Conservation (phyloP, 2,329 filamentous ascomycete genomes). For the Lachnellula occidentalis region DNA sequence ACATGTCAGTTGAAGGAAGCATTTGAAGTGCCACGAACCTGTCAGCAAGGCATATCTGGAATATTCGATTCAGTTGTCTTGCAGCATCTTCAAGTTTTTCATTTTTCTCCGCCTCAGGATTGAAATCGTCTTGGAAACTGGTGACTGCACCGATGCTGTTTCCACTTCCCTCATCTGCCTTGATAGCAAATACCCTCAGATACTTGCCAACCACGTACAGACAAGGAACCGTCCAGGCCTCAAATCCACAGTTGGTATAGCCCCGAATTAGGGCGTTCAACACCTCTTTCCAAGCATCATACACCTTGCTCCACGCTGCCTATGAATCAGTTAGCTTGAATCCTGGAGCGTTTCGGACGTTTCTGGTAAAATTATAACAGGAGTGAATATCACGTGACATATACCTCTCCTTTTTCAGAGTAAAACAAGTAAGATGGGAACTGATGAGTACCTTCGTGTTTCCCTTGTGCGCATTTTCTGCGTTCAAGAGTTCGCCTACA, state of each 20-base stretch:
- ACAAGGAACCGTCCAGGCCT: conserved; percentile 88
- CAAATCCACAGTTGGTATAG: conserved; percentile 70
- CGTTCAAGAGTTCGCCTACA: conserved; percentile 63
- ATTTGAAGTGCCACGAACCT: conserved; percentile 49
- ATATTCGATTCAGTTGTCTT: conserved; percentile 84
- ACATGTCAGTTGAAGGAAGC: conserved; percentile 1
- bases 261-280: conserved; percentile 72
- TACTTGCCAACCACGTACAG: conserved; percentile 85
- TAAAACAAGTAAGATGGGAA: too few relatives aligned
- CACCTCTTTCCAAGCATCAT: conserved; percentile 83
- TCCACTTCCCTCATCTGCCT: conserved; percentile 69
- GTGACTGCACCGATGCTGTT: conserved; percentile 39
- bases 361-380: not conserved
- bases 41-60: conserved; percentile 83
- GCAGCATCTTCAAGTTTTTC: conserved; percentile 88
- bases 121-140: conserved; percentile 73
- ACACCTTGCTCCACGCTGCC: conserved; percentile 65
- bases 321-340: conserved; percentile 10
- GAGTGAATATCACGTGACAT: not conserved
- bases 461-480: conserved; percentile 45
- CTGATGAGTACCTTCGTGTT: conserved; percentile 24
- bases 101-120: conserved; percentile 69
- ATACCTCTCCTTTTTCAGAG: not conserved
- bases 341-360: not conserved
- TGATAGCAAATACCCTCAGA: conserved; percentile 81